Evolutionary conservation across 2,329 filamentous ascomycete genomes (phyloP), one percentile per base, ranked within the genome.

Genomic region (Neophaeococcomyces mojaviensis): DNA sequence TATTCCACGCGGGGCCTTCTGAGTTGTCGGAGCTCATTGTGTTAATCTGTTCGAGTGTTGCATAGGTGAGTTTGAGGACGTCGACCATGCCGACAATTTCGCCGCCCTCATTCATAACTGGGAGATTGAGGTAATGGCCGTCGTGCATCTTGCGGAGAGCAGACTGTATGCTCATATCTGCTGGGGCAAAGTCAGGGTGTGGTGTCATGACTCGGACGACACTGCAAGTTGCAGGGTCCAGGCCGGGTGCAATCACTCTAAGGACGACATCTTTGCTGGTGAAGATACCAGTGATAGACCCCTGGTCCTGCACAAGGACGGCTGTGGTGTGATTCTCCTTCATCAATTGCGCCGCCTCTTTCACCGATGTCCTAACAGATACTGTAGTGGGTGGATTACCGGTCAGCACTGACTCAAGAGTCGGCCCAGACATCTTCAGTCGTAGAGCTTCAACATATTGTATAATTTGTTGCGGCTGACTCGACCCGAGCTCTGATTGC

Each of bases 81-180:
- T 98, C 92, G 20, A 98, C 92, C 92, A 98, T 98, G 60, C 92
- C 92, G 48, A 98, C 92, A 61, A 98, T 98, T 68, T 98, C 92
- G 54, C 90, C 92, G 51, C 79, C 77, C 55, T 94, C 88, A 66
- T 96, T 96, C 92, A 98, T 98, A 52, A 98, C 92, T 7, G 92
- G 92, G 36, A 98, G 73, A 66, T 98, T 98, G 46, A 98, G 80
- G 67, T 98, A 98, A 67, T 98, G 92, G 12, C 92, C 92, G 71
- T 98, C 90, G 65, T 98, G 92, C 92, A 98, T 98, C 76, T 98
- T 98, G 59, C 92, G 84, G 45, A 98, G 79, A 60, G 92, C 92
- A 57, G 90, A 88, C 70, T 98, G 92, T 62, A 98, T 97, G 67
- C 83, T 97, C 92, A 98, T 97, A 66, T 97, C 90, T 72, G 94